Evolutionary conservation across 2,329 filamentous ascomycete species (phyloP), one percentile per base, ranked within the genome.

Genomic region (Dendrostoma leiphaemia): DNA sequence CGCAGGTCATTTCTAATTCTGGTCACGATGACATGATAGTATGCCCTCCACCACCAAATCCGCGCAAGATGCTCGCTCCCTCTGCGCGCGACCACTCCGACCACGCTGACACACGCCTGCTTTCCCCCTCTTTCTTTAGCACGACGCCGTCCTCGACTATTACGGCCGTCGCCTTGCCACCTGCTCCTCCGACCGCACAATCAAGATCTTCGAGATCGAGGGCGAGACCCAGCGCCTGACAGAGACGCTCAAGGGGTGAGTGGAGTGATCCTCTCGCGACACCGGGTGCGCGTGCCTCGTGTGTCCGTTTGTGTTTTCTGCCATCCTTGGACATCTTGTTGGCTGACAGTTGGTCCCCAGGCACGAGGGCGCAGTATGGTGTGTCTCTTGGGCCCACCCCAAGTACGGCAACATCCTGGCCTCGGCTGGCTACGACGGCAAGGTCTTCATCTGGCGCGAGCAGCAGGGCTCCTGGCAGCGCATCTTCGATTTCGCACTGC

Each of bases 1-100:
- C 88, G 56, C 89, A 92, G 78, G 85, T 90, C 66, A 91, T 92
- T 74, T 83, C 88, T 61, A 91, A 90, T 73, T 89, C 88, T 59
- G 88, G 89, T 69, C 94, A 99, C 79, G 93, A 97, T 88, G 93
- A 97, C 72, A 97, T 97, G 93, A 97, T 99, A 83, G 93, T 97
- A 91, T 68, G 90, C 84, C 63, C 31, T 49, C 10, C 49, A 48
- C 28, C 15, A 46, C 35, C 10, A 48, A 13, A 37, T 38, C 43
- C 44, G n/a, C n/a, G n/a, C n/a, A n/a, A n/a, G n/a, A n/a, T n/a
- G n/a, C n/a, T n/a, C 12, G 7, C 6, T n/a, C 15, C 26, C 4
- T 24, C 28, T 21, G 19, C 9, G 23, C 5, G 12, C 34, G 34
- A 55, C 48, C 29, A 46, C 49, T 57, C 24, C 29, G 52, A 45